Conservation (phyloP, 495 filamentous ascomycete genomes). For the Mytilinidion resinicola region DNA sequence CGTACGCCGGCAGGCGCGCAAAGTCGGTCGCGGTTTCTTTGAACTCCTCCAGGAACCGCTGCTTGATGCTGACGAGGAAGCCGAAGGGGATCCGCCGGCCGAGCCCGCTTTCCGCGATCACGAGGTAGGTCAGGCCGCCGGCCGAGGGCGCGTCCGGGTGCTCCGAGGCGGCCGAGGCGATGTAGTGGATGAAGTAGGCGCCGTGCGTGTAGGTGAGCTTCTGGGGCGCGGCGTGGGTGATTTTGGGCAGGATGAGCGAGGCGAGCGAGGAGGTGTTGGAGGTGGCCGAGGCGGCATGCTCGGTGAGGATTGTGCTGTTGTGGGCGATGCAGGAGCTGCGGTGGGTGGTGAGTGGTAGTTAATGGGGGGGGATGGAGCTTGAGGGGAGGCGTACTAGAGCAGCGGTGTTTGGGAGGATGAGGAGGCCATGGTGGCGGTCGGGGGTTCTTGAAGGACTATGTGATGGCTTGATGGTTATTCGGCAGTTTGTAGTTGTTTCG, state of each 20-base stretch:
- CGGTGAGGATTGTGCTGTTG: constrained; percentile 82
- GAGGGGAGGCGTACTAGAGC: constrained; percentile 59
- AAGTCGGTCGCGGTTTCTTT: constrained; percentile 65
- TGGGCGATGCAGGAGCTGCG: constrained; percentile 83
- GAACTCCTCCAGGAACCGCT: constrained; percentile 74
- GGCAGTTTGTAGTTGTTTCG: background rate
- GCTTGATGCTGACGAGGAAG: constrained; percentile 85
- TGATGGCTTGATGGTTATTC: too few species aligned
- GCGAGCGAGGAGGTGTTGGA: constrained; percentile 76
- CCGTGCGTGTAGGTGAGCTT: constrained; percentile 94
- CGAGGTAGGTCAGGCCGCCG: constrained; percentile 77
- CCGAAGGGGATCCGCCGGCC: constrained; percentile 87
- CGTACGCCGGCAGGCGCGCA: constrained; percentile 74
- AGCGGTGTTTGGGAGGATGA: constrained; percentile 68
- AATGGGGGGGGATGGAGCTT: constrained; percentile 3
- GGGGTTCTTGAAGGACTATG: background rate
- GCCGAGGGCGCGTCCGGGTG: constrained; percentile 49
- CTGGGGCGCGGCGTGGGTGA: constrained; percentile 69
- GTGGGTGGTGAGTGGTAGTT: background rate
- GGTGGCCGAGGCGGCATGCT: constrained; percentile 75
- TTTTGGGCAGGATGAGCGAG: constrained; percentile 92
- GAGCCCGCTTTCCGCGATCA: constrained; percentile 68
- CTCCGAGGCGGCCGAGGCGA: constrained; percentile 72
- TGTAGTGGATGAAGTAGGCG: constrained; percentile 89
- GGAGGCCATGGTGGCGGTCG: constrained; percentile 55